Percentiles rank a stretch among this genome's conserved stretches.
Conservation (phyloP, 805 yeast genomes). For the Suhomyces sp. region DNA sequence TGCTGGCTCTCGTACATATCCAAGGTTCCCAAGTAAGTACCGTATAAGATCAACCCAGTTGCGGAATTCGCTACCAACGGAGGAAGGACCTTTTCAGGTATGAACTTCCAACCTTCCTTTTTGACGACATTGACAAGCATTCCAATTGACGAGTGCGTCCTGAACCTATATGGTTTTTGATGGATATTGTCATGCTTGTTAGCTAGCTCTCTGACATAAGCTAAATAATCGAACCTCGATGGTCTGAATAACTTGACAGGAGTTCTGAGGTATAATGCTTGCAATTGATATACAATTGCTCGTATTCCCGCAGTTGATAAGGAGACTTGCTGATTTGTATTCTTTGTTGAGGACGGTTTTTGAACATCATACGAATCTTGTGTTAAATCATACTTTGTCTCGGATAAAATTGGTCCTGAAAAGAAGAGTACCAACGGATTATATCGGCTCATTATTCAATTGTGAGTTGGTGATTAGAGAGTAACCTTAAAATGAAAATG, state of each 20-base stretch:
- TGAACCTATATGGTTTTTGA: conserved; percentile 50
- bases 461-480: too few species aligned
- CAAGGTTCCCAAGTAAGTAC: conserved; percentile 67
- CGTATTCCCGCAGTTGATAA: conserved; percentile 83
- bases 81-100: conserved; percentile 83
- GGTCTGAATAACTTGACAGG: conserved; percentile 87
- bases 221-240: conserved; percentile 82
- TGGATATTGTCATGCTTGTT: conserved; percentile 45
- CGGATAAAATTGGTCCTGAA: background rate
- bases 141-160: conserved; percentile 79
- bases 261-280: conserved; percentile 75
- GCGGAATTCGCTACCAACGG: conserved; percentile 86
- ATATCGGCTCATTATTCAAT: conserved; percentile 3
- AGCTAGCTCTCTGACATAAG: conserved; percentile 56
- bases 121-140: conserved; percentile 67
- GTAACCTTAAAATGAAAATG: too few species aligned
- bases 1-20: conserved; percentile 25
- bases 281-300: conserved; percentile 76
- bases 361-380: conserved; percentile 4
- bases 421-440: background rate
- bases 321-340: conserved; percentile 56
- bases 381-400: background rate
- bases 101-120: conserved; percentile 80
- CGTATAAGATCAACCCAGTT: conserved; percentile 84
- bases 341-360: conserved; percentile 1